phyloP scores from a whole-genome alignment of 2,329 filamentous ascomycete genomes.

The Fusarium odoratissimum region DNA sequence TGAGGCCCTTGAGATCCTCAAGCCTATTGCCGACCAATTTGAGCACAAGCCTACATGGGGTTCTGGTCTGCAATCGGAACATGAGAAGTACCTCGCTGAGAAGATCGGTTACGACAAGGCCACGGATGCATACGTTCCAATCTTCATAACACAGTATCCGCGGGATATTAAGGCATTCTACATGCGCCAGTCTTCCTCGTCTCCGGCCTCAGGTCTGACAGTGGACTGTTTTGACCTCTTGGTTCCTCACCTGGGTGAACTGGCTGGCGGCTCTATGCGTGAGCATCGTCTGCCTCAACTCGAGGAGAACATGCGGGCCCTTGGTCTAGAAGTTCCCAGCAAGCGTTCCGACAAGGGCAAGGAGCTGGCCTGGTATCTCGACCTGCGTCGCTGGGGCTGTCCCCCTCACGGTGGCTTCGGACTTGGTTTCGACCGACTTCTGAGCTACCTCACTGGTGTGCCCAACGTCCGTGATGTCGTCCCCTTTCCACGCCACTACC shows the following conservation, averaged over 20 bases:
- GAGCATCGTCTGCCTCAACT: slow-evolving; percentile 80
- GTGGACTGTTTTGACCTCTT: slow-evolving; percentile 93
- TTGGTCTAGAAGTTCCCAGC: slow-evolving; percentile 66
- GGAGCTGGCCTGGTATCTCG: slow-evolving; percentile 83
- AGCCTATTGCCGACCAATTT: slow-evolving; percentile 71
- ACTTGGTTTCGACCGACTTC: slow-evolving; percentile 86
- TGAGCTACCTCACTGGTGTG: slow-evolving; percentile 85
- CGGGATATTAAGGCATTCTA: slow-evolving; percentile 90
- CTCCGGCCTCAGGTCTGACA: slow-evolving; percentile 59
- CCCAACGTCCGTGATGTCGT: slow-evolving; percentile 87
- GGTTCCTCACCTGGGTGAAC: slow-evolving; percentile 85
- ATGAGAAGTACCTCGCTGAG: slow-evolving; percentile 88
- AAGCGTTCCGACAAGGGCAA: slow-evolving; percentile 45
- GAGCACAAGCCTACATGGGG: slow-evolving; percentile 77
- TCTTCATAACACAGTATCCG: slow-evolving; percentile 97
- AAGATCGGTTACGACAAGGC: slow-evolving; percentile 64
- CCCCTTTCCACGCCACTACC: slow-evolving; percentile 82
- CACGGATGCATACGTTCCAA: slow-evolving; percentile 67
- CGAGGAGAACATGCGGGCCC: slow-evolving; percentile 75
- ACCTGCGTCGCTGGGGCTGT: slow-evolving; percentile 89
- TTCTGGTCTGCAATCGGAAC: slow-evolving; percentile 84
- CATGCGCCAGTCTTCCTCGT: slow-evolving; percentile 57
- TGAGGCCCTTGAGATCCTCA: slow-evolving; percentile 77
- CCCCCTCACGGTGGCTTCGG: slow-evolving; percentile 93
- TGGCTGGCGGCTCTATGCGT: slow-evolving; percentile 89